Base-by-base conservation (phyloP, 164 flowering plant genomes). In the Umbilicus rupestris region DNA sequence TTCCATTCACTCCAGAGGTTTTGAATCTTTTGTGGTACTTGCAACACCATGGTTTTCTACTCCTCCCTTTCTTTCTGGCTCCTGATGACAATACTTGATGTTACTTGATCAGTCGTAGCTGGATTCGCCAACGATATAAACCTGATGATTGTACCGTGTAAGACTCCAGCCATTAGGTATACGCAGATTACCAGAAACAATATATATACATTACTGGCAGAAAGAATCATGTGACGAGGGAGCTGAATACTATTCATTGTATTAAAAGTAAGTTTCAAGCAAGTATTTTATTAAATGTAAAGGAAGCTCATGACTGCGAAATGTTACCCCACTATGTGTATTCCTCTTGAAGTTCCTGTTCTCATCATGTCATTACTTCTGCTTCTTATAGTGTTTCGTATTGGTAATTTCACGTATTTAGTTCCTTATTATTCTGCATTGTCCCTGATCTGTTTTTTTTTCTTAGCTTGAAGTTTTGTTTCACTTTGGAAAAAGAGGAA, bases 1-100 rank as follows among this genome's bases (percentile, higher is more conserved):
- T 81, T 75, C 80, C 79, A 81, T 64, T 9, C 17, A 29, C 71
- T 62, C 80, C 77, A 78, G 24, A 41, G 31, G n/a, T 15, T 42
- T 52, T 64, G 33, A 26, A 55, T 55, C 60, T 55, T 55, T 55
- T n/a, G 60, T 12, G 60, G 60, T 55, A 55, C 19, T 2, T 26
- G 60, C 19, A 55, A 55, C 33, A 55, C 60, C 60, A 55, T 49
- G 22, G 20, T n/a, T 49, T n/a, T 4, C 29, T 55, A 22, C 19
- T 55, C 19, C 33, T 15, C 17, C 6, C 29, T 49, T 49, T 0
- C 33, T 28, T n/a, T 50, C 12, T 20, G 28, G 12, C 60, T 19
- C 33, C 12, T 55, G 16, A 22, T 55, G 22, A 22, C 55, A 47
- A 47, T 47, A 44, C 15, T 19, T 44, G 19, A 44, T 44, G 47